Percentiles rank a stretch among this genome's conserved stretches.
Evolutionary conservation across 257 asterid genomes (phyloP).

Genomic region (Jacaranda copaia): DNA sequence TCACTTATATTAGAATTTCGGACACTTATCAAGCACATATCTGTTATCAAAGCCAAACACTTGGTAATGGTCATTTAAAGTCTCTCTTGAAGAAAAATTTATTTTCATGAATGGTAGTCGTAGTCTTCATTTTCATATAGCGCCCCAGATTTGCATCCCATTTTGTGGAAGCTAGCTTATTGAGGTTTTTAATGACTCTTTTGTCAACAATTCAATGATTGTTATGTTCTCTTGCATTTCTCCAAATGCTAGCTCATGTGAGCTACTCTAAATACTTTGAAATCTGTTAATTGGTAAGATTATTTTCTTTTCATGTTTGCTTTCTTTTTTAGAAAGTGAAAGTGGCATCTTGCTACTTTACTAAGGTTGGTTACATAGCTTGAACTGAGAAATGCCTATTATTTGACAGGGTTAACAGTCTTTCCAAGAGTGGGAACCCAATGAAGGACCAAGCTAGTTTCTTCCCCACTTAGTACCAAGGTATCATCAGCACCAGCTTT

Average conservation of each 20-base stretch:
- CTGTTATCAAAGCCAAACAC: too few relatives aligned
- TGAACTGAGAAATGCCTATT: constrained; percentile 31
- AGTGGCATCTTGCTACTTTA: too few relatives aligned
- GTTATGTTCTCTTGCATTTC: constrained; percentile 99
- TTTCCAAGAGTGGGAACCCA: constrained; percentile 85
- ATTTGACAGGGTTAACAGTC: constrained; percentile 87
- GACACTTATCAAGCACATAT: too few relatives aligned
- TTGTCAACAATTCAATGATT: constrained; percentile 93
- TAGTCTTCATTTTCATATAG: background rate
- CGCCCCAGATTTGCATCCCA: constrained; percentile 78
- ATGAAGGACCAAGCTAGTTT: constrained; percentile 78
- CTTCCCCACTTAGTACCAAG: constrained; percentile 58
- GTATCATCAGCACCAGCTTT: constrained; percentile 71
- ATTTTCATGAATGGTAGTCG: background rate
- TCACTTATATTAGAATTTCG: background rate
- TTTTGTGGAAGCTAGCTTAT: constrained; percentile 98
- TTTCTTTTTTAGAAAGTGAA: background rate
- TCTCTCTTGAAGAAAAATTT: constrained; percentile 22
- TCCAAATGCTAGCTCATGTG: constrained; percentile 96
- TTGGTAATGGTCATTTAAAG: too few relatives aligned
- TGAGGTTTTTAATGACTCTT: constrained; percentile 97
- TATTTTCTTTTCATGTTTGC: constrained; percentile 5
- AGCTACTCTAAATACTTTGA: constrained; percentile 94
- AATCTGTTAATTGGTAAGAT: constrained; percentile 91
- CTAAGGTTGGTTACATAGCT: background rate